Base-by-base conservation (phyloP, 176 grass and related monocot genomes). In the Chloris gayana region DNA sequence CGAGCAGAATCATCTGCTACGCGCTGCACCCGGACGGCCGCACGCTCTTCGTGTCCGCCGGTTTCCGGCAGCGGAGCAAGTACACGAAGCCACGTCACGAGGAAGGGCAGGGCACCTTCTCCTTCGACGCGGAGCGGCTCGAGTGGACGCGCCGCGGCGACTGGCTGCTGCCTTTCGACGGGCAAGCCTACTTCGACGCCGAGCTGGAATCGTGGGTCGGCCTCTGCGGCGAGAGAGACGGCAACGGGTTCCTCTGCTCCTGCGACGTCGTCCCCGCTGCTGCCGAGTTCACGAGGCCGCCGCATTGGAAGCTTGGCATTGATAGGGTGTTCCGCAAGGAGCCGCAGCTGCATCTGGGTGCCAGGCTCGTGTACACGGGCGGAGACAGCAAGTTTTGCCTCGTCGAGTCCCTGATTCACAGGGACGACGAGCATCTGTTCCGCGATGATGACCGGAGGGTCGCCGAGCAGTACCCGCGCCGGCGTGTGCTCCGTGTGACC, bases 181-280 rank as follows among this genome's bases (percentile, higher is more conserved):
- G 74, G 50, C 39, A 27, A 24, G 82, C 65, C 15, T 59, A 70
- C 64, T 84, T 61, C 9, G 51, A 70, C 22, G 64, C 39, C 22
- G 73, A 84, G 65, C 21, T 70, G 27, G 74, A 77, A 0, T 65
- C 53, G 0, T 84, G 39, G 53, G 74, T 77, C 1, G 82, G 82
- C 21, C 33, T 84, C 39, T 49, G 15, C 17, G 3, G 10, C 1
- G 64, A 69, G 9, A 19, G 31, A 9, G 73, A 33, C 27, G n/a
- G 74, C 21, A n/a, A 9, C 0, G 73, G 82, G 2, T 21, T 8
- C 74, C 9, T 77, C 21, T 77, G 82, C 22, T 35, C 53, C 17
- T 70, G 74, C 11, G 74, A 84, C 30, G 30, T 70, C 24, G 1
- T 53, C 1, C 19, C 72, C 4, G 14, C 47, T 13, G 64, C 37